phyloP scores from a whole-genome alignment of 164 flowering plant species.

The Brasenia schreberi region DNA sequence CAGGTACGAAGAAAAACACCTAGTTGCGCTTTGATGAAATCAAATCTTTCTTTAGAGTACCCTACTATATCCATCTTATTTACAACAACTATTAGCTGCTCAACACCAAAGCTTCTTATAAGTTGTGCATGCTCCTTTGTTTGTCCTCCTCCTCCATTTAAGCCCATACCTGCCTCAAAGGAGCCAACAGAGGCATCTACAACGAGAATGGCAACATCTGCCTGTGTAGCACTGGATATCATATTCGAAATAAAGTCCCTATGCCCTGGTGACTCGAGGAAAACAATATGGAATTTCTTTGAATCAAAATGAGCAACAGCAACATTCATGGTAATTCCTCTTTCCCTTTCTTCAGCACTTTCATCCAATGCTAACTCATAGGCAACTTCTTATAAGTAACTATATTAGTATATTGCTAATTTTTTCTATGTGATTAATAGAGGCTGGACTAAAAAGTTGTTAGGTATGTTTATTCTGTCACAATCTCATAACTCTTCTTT shows the following conservation, averaged over 20 bases:
- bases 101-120: slow-evolving; percentile 92
- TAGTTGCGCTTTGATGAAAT: slow-evolving; percentile 46
- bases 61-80: slow-evolving; percentile 89
- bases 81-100: slow-evolving; percentile 77
- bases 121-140: slow-evolving; percentile 94
- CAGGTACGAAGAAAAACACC: slow-evolving; percentile 74
- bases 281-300: slow-evolving; percentile 65
- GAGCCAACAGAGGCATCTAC: slow-evolving; percentile 87
- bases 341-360: slow-evolving; percentile 90
- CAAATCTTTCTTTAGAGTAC: slow-evolving; percentile 85
- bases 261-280: slow-evolving; percentile 97
- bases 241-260: slow-evolving; percentile 97
- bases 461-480: no score
- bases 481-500: no score
- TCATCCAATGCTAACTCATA: slow-evolving; percentile 99
- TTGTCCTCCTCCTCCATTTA: slow-evolving; percentile 46
- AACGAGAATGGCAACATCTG: slow-evolving; percentile 94
- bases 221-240: slow-evolving; percentile 97
- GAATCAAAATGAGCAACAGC: slow-evolving; percentile 88
- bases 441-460: no score
- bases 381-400: slow-evolving; percentile 37
- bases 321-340: slow-evolving; percentile 96
- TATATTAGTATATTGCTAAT: no score
- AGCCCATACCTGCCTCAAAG: slow-evolving; percentile 87
- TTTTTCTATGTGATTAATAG: no score